A percentile compares a stretch with the other conserved stretches of the same genome.
Evolutionary conservation across 495 filamentous ascomycete genomes (phyloP).

Genomic region (Thozetella sp.): DNA sequence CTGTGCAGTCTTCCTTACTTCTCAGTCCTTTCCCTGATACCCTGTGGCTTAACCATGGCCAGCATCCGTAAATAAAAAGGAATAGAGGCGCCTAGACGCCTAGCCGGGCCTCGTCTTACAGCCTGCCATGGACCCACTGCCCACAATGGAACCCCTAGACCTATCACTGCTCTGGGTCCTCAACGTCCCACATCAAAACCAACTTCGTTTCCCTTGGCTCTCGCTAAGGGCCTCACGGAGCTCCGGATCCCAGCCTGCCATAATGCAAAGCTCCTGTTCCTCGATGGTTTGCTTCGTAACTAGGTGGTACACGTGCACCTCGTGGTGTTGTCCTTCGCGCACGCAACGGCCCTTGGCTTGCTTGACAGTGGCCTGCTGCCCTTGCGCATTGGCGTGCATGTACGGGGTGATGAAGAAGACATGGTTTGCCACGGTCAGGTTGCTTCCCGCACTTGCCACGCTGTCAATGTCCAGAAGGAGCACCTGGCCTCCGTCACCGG

Average conservation of each 20-base stretch:
- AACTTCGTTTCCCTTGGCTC: background rate
- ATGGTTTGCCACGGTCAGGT: constrained; percentile 76
- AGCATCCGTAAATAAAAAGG: too few relatives aligned
- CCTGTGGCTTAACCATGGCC: too few relatives aligned
- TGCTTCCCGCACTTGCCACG: constrained; percentile 70
- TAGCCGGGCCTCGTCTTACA: too few relatives aligned
- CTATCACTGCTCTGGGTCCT: background rate
- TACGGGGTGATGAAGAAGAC: constrained; percentile 74
- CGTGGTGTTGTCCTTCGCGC: constrained; percentile 67
- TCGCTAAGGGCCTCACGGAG: background rate
- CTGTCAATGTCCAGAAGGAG: constrained; percentile 67
- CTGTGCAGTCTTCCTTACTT: too few relatives aligned
- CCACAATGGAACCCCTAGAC: too few relatives aligned
- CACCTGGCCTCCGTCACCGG: constrained; percentile 36
- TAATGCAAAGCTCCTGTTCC: constrained; percentile 61
- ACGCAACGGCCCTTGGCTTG: constrained; percentile 74
- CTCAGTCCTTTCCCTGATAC: too few relatives aligned
- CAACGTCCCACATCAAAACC: background rate
- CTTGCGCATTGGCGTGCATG: constrained; percentile 46
- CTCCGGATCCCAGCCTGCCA: background rate
- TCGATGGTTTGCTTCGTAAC: constrained; percentile 67
- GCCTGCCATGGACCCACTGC: too few relatives aligned
- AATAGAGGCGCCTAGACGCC: too few relatives aligned
- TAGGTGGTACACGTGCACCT: constrained; percentile 73
- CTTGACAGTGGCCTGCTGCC: constrained; percentile 61